Percentiles rank a stretch among this genome's conserved stretches.
phyloP scores from a whole-genome alignment of 202 grass and related monocot species.

The Tripidium arundinaceum region DNA sequence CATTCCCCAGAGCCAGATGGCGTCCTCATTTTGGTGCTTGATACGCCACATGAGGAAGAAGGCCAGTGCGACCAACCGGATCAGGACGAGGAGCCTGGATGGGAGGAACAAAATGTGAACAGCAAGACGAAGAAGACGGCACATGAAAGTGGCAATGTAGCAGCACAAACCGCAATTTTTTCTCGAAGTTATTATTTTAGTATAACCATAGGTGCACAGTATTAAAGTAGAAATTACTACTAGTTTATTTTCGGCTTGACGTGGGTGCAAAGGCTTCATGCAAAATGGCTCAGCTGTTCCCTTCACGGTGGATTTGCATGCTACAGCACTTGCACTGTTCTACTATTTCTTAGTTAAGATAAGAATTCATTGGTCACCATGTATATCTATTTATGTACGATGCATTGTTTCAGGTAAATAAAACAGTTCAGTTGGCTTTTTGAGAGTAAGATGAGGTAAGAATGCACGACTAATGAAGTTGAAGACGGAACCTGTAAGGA shows the following conservation, averaged over 20 bases:
- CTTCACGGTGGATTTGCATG: no score
- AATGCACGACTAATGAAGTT: not conserved
- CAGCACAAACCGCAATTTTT: not conserved
- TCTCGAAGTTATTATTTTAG: not conserved
- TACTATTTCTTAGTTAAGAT: not conserved
- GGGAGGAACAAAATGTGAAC: not conserved
- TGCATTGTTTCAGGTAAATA: not conserved
- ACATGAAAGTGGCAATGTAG: not conserved
- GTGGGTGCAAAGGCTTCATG: not conserved
- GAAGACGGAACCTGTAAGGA: slow-evolving; percentile 62
- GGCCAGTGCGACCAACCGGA: slow-evolving; percentile 75
- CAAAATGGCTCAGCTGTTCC: not conserved
- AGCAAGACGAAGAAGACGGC: not conserved
- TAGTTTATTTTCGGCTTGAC: not conserved
- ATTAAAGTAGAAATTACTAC: not conserved
- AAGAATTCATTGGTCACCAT: slow-evolving; percentile 9
- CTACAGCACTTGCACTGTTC: not conserved
- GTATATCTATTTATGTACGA: not conserved
- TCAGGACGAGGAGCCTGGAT: slow-evolving; percentile 68
- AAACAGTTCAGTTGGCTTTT: not conserved
- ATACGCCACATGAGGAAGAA: slow-evolving; percentile 92
- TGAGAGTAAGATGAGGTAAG: not conserved
- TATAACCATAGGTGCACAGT: not conserved
- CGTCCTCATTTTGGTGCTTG: slow-evolving; percentile 73
- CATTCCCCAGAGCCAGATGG: slow-evolving; percentile 98